Evolutionary conservation across 2,329 filamentous ascomycete species (phyloP).

Genomic region (Colletotrichum sp.): DNA sequence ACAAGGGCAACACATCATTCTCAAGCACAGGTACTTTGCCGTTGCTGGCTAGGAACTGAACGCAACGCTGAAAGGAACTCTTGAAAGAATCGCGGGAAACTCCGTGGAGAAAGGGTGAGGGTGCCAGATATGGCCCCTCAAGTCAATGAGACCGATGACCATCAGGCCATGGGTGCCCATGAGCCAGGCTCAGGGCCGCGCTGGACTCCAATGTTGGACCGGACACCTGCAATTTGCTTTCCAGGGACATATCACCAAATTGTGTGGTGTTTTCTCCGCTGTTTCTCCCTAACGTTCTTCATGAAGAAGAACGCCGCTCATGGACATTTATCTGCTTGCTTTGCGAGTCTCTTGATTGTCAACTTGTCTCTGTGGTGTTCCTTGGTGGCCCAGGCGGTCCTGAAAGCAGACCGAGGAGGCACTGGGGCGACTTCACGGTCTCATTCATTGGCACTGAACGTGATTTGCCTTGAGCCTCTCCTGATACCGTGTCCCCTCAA

Average conservation of each 20-base stretch:
- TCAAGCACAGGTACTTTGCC: neutral
- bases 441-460: neutral
- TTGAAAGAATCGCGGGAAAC: neutral
- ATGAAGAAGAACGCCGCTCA: neutral
- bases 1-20: neutral
- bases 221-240: neutral
- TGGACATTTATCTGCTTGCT: neutral
- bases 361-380: neutral
- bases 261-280: neutral
- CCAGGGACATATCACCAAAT: neutral
- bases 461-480: neutral
- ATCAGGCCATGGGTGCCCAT: neutral
- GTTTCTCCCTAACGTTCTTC: neutral
- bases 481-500: neutral
- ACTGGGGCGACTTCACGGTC: neutral
- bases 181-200: neutral
- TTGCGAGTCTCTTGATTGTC: neutral
- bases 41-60: neutral
- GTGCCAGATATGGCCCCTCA: neutral
- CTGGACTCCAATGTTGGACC: neutral
- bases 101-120: neutral
- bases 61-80: neutral
- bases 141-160: neutral
- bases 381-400: neutral
- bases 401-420: neutral